Percentiles rank a stretch among this genome's conserved stretches.
These are phyloP conservation scores for Metschnikowia corniflorae DNA, from an alignment of 805 yeast genomes.

Conservation along the genomic window DNA sequence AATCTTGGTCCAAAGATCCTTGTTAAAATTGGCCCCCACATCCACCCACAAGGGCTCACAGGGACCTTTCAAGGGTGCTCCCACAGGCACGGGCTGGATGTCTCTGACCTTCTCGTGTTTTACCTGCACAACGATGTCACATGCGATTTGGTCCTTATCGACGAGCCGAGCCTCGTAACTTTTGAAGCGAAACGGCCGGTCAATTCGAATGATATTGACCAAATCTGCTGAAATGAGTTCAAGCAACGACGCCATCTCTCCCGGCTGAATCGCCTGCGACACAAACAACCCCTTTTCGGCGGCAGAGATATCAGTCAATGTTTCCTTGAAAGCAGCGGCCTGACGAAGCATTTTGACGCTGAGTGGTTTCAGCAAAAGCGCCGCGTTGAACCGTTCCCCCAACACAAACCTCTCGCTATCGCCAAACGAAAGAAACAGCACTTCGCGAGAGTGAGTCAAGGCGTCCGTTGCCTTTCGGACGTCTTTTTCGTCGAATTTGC, in stretches of 20 bases:
- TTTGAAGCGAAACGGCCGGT: constrained; percentile 48
- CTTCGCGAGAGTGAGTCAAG: constrained; percentile 55
- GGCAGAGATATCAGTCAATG: constrained; percentile 38
- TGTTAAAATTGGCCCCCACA: constrained; percentile 56
- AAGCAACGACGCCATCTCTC: constrained; percentile 59
- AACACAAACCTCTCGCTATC: constrained; percentile 43
- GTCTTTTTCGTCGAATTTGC: constrained; percentile 40
- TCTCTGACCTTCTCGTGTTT: constrained; percentile 6
- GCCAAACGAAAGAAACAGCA: constrained; percentile 43
- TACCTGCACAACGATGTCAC: constrained; percentile 51
- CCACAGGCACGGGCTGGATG: constrained; percentile 18
- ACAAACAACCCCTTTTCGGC: constrained; percentile 52
- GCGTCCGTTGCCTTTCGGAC: constrained; percentile 49
- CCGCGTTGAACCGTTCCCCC: constrained; percentile 48
- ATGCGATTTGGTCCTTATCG: constrained; percentile 63
- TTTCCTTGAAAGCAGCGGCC: constrained; percentile 45
- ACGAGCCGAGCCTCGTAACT: constrained; percentile 76
- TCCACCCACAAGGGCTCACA: constrained; percentile 74
- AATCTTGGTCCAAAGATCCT: constrained; percentile 56
- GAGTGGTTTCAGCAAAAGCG: constrained; percentile 38
- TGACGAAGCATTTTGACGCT: constrained; percentile 37
- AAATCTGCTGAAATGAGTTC: constrained; percentile 44
- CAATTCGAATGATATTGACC: constrained; percentile 35
- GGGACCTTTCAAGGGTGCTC: constrained; percentile 58
- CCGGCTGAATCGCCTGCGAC: constrained; percentile 55